phyloP scores from a whole-genome alignment of 2,329 filamentous ascomycete species.

The Venturia asperata region DNA sequence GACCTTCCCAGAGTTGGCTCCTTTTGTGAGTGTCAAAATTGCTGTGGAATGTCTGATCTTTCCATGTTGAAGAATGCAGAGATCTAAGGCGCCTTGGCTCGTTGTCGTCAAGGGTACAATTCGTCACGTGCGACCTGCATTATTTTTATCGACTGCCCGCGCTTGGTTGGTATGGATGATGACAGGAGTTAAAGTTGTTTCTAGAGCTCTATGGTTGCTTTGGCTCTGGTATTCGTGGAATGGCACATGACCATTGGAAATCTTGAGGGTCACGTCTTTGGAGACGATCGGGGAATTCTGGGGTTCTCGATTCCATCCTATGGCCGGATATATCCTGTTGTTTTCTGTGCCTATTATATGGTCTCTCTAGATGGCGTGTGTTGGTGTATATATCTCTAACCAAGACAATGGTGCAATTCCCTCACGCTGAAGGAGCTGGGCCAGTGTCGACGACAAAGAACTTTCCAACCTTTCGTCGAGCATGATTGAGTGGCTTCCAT shows the following conservation, averaged over 20 bases:
- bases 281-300: too few species aligned
- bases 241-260: too few species aligned
- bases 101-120: neutral
- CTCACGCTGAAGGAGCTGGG: neutral
- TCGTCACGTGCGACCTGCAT: too few species aligned
- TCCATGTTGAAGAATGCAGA: neutral
- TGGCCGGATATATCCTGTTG: too few species aligned
- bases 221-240: too few species aligned
- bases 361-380: neutral
- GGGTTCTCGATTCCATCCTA: too few species aligned
- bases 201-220: too few species aligned
- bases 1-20: conserved; percentile 25
- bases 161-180: too few species aligned
- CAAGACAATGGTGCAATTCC: neutral
- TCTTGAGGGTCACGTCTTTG: too few species aligned
- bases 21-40: conserved; percentile 31
- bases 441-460: conserved; percentile 69
- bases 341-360: too few species aligned
- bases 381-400: neutral
- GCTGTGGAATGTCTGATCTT: conserved; percentile 18
- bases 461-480: conserved; percentile 58
- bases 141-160: too few species aligned
- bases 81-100: neutral
- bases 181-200: too few species aligned
- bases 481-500: conserved; percentile 64